phyloP scores from a whole-genome alignment of 2,329 filamentous ascomycete species.

The Calcarisporium arbuscula region DNA sequence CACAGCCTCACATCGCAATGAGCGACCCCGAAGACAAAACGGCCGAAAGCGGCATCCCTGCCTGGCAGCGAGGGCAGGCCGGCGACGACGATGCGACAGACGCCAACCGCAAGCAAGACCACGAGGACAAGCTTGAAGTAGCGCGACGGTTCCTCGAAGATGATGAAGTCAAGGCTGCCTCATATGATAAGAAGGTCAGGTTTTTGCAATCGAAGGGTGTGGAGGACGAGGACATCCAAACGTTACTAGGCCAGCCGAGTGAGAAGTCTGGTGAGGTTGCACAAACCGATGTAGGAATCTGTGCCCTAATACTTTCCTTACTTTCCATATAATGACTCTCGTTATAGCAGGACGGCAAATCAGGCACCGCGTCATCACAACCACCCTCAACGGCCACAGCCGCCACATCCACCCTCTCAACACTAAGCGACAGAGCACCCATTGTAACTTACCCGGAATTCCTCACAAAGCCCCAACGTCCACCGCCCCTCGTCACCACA shows the following conservation, averaged over 20 bases:
- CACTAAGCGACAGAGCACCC: constrained; percentile 42
- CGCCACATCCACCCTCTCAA: constrained; percentile 12
- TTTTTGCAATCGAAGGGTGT: constrained; percentile 78
- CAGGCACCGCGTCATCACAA: constrained; percentile 5
- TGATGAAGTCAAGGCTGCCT: constrained; percentile 61
- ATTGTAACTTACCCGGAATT: constrained; percentile 69
- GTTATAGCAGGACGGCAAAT: too few species aligned
- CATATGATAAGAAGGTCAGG: constrained; percentile 64
- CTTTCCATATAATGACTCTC: too few species aligned
- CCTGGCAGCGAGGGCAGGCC: constrained; percentile 22
- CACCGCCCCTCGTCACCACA: constrained; percentile 57
- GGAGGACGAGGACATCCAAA: constrained; percentile 57
- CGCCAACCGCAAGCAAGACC: constrained; percentile 13
- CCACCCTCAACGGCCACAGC: neutral
- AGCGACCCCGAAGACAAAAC: constrained; percentile 24
- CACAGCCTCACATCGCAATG: constrained; percentile 17
- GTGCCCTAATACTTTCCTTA: too few species aligned
- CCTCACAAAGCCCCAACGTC: constrained; percentile 48
- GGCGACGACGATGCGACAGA: constrained; percentile 9
- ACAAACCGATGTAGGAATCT: too few species aligned
- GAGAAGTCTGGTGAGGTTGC: constrained; percentile 13
- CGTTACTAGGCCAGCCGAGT: constrained; percentile 43
- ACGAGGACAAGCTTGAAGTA: constrained; percentile 44
- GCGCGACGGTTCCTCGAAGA: constrained; percentile 73
- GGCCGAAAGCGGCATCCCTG: constrained; percentile 19